These are phyloP conservation scores for Penicillium brasilianum DNA, from an alignment of 2,329 filamentous ascomycete species.

Conservation along the genomic window DNA sequence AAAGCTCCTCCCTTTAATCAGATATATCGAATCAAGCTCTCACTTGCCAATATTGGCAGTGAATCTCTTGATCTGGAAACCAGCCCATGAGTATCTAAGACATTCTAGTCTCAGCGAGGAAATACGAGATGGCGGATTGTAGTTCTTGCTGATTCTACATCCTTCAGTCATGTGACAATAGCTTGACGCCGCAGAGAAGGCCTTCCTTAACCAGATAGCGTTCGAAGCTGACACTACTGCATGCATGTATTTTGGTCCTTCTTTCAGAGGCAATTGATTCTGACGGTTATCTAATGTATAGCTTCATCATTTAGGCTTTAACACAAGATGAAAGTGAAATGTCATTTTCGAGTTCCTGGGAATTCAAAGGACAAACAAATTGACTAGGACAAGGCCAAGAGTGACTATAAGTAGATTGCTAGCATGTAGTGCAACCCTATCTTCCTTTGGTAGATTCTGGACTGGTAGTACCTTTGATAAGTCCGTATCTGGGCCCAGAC, in stretches of 20 bases:
- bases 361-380: neutral
- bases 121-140: conserved; percentile 9
- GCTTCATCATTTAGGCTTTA: neutral
- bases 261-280: neutral
- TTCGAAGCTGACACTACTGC: neutral
- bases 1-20: neutral
- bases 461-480: too few species aligned
- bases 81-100: conserved; percentile 9
- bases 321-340: neutral
- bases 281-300: neutral
- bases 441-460: neutral
- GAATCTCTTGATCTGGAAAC: neutral
- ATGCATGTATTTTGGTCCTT: neutral
- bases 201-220: neutral
- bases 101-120: conserved; percentile 13
- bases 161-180: neutral
- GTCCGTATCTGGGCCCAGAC: neutral
- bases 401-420: neutral
- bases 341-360: neutral
- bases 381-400: neutral
- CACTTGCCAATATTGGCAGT: neutral
- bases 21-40: neutral
- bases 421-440: neutral
- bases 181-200: neutral
- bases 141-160: conserved; percentile 8